Base-by-base conservation (phyloP, 2,329 filamentous ascomycete genomes). In the Pseudogymnoascus sp. region DNA sequence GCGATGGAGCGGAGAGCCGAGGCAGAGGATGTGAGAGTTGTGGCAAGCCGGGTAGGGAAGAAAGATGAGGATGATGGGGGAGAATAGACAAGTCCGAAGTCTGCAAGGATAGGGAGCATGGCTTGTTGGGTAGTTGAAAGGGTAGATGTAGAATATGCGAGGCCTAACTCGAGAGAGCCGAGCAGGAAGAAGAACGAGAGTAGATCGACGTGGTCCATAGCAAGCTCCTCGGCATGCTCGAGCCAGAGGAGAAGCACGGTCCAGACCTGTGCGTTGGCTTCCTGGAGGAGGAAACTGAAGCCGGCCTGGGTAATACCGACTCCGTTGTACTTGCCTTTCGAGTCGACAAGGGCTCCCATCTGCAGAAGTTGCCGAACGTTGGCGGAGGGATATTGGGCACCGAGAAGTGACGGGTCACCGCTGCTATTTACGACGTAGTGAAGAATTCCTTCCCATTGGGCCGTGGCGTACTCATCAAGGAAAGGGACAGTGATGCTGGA, bases 241-340 rank as follows among this genome's bases (percentile, higher is more conserved):
- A 99, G 84, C 79, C 96, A 99, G 30, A 96, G 85, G 28, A 99
- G 86, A 34, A 99, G 79, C 52, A 99, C 78, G 23, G 91, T 94
- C 94, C 94, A 99, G 34, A 99, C 91, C 73, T 99, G 94, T 0
- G 92, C 91, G 71, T 96, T 97, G 61, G 92, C 87, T 70, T 96
- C 92, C 69, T 97, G 92, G 7, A 99, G 79, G 60, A 99, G 78
- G 69, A 99, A 99, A 0, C 90, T 92, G 71, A 99, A 99, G 6
- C 94, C 94, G 2, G 89, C 85, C 70, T 96, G 86, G 0, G 94
- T 99, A 67, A 99, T 99, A 59, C 82, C 83, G 8, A 90, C 79
- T 10, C 77, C 75, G 13, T 67, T 68, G 48, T 71, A 68, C 45
- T 70, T 70, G 2, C 66, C 64, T 2, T 76, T 74, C 37, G 76